Conservation (phyloP, 129 eudicot genomes). For the Flaveria bidentis region DNA sequence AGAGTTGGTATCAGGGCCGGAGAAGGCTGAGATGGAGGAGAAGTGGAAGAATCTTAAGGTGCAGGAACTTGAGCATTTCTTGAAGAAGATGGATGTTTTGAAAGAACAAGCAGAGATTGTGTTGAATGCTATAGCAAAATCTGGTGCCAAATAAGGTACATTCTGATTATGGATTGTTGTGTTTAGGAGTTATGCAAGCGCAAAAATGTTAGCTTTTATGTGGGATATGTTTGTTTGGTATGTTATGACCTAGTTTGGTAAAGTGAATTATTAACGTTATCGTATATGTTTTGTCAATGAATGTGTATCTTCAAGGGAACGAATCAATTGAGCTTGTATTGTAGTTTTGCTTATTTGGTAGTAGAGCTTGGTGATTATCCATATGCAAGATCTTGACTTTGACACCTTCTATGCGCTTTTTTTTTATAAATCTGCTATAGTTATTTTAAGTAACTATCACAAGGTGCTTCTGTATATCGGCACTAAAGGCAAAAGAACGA, state of each 20-base stretch:
- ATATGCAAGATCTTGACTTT: conserved; percentile 1
- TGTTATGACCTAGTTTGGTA: conserved; percentile 39
- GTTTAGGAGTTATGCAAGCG: conserved; percentile 37
- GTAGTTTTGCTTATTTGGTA: conserved; percentile 23
- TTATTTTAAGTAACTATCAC: neutral
- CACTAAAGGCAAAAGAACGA: neutral
- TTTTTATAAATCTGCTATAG: conserved; percentile 1
- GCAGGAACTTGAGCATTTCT: conserved; percentile 36
- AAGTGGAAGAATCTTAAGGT: conserved; percentile 45
- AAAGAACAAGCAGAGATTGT: conserved; percentile 41
- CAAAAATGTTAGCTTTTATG: conserved; percentile 30
- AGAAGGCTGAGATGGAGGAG: conserved; percentile 41
- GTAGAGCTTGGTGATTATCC: conserved; percentile 12
- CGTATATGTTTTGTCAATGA: conserved; percentile 23
- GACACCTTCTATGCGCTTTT: conserved; percentile 7
- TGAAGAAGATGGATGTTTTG: conserved; percentile 41
- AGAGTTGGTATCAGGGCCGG: conserved; percentile 29
- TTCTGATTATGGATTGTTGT: conserved; percentile 34
- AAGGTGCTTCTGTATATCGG: neutral
- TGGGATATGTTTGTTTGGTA: conserved; percentile 37
- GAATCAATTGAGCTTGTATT: conserved; percentile 27
- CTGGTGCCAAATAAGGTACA: conserved; percentile 36
- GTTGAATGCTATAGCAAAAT: conserved; percentile 38
- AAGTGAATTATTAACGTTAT: conserved; percentile 18
- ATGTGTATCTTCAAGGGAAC: conserved; percentile 33